phyloP scores from a whole-genome alignment of 1,284 basidiomycete species.

The Cutaneotrichosporon cavernicola region DNA sequence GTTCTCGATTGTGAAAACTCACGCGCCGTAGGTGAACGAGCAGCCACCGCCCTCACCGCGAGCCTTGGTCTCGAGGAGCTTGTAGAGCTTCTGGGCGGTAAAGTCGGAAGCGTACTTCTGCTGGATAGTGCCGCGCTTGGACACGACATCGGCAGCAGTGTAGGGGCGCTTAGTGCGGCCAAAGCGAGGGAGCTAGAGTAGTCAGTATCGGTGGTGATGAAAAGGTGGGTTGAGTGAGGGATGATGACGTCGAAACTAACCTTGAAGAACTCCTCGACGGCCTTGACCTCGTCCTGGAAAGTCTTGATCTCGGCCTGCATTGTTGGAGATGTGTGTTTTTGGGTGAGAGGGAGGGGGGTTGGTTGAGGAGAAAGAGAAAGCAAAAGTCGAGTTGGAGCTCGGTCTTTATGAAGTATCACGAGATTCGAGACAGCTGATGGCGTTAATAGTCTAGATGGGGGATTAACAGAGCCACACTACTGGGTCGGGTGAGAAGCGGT shows the following conservation, averaged over 20 bases:
- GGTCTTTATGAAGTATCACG: neutral
- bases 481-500: constrained; percentile 3
- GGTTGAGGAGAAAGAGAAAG: neutral
- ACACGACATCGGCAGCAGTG: constrained; percentile 87
- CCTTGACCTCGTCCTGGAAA: constrained; percentile 77
- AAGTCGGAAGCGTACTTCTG: constrained; percentile 83
- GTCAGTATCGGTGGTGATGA: neutral
- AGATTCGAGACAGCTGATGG: neutral
- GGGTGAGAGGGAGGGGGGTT: constrained; percentile 3
- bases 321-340: constrained; percentile 7
- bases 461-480: no score
- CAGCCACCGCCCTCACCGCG: constrained; percentile 52
- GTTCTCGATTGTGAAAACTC: constrained; percentile 55
- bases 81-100: constrained; percentile 84
- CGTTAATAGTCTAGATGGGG: no score
- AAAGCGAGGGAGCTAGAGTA: constrained; percentile 74
- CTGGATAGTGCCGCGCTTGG: constrained; percentile 84
- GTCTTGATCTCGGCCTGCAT: constrained; percentile 47
- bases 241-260: constrained; percentile 55
- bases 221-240: constrained; percentile 2
- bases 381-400: neutral
- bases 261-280: constrained; percentile 91
- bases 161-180: constrained; percentile 82
- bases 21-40: constrained; percentile 82
- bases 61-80: constrained; percentile 53